Base-by-base conservation (phyloP, 2,329 filamentous ascomycete genomes). In the Aphanocladium album region DNA sequence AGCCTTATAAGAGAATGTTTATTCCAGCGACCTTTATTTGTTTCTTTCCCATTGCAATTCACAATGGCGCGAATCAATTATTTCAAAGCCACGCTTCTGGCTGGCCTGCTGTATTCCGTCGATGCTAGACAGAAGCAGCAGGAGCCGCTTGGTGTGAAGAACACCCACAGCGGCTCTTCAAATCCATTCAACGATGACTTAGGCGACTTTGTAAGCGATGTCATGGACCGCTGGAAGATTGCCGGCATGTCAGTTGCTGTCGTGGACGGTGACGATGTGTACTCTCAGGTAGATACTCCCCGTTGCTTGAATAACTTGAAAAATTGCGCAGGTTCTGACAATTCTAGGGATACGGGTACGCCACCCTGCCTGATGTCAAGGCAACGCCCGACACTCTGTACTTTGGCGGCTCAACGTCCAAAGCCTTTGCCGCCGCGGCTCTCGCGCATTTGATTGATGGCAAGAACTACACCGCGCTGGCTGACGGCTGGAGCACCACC, bases 311-410 rank as follows among this genome's bases (percentile, higher is more conserved):
- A 39, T 39, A 5, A 9, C 30, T 9, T 46, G 43, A 21, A 4
- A 8, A 17, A 12, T 39, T 39, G 11, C 35, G 30, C 9, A 9
- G 12, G 12, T 17, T 39, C 35, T 39, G 35, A 39, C 12, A 16
- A 39, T 39, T 39, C 16, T 39, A 62, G 60, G 60, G 60, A 21
- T 62, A 62, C 19, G 60, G 60, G 19, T 62, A 49, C 21, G 60
- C 60, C 17, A 55, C 56, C 4, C 35, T 62, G 23, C 60, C 60
- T 2, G 55, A 62, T 14, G 35, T 35, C 21, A 47, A 53, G 35
- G 60, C 60, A 17, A 62, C 55, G 3, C 43, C 55, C 1, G 60
- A 58, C n/a, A 62, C 60, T 2, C 55, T 62, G 6, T 62, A 59
- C 35, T 53, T 49, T 25, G 50, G 33, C 2, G 60, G 49, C 2